Conservation (phyloP, 2,329 filamentous ascomycete genomes). For the Aspergillus uvarum region DNA sequence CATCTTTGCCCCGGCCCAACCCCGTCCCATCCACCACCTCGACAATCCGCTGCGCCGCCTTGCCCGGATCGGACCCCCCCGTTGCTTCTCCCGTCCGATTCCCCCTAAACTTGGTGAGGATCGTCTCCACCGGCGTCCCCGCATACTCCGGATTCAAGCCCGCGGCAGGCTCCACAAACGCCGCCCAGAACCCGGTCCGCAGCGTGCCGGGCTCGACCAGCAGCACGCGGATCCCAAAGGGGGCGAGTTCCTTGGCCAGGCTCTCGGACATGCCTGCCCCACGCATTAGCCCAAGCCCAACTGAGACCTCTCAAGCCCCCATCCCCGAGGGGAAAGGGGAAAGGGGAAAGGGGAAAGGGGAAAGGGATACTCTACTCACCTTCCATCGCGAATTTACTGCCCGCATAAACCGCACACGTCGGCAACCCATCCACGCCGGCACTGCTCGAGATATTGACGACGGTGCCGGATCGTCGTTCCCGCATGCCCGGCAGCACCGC, state of each 20-base stretch:
- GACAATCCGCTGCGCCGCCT: conserved; percentile 1
- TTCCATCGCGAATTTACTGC: not conserved
- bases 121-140: not conserved
- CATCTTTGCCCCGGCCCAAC: not conserved
- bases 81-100: not conserved
- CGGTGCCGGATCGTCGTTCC: not conserved
- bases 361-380: too few species aligned
- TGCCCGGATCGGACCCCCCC: not conserved
- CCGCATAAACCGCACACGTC: not conserved
- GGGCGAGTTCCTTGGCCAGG: not conserved
- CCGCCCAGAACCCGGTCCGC: not conserved
- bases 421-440: not conserved
- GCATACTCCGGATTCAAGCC: not conserved
- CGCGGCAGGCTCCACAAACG: not conserved
- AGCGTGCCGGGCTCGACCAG: not conserved
- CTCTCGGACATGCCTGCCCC: not conserved
- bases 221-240: not conserved
- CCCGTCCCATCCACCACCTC: not conserved
- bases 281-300: not conserved
- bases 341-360: too few species aligned
- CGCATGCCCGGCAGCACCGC: not conserved
- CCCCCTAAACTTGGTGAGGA: not conserved
- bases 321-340: too few species aligned
- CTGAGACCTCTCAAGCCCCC: too few species aligned
- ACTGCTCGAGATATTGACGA: not conserved